Conservation (phyloP, 768 basidiomycete species). For the Tylopilus plumbeoviolaceoides region DNA sequence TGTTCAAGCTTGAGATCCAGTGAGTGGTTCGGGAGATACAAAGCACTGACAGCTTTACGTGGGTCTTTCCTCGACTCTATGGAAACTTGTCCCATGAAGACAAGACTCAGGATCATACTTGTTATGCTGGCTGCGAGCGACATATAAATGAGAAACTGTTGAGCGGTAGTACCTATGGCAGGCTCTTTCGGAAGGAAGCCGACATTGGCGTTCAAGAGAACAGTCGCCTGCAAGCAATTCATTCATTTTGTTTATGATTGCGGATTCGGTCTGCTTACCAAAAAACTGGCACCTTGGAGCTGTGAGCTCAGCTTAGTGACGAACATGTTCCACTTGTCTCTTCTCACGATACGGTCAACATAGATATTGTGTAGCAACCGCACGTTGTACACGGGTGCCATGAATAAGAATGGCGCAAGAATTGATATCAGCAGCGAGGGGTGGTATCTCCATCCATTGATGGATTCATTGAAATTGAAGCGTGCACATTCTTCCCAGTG, state of each 20-base stretch:
- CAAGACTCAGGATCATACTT: conserved; percentile 39
- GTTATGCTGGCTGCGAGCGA: conserved; percentile 35
- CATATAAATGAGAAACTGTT: conserved; percentile 41
- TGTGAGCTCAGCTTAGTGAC: conserved; percentile 43
- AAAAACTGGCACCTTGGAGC: conserved; percentile 50
- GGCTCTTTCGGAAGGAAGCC: conserved; percentile 53
- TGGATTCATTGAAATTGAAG: conserved; percentile 31
- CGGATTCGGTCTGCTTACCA: conserved; percentile 34
- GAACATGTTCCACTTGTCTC: conserved; percentile 41
- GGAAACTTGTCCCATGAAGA: conserved; percentile 42
- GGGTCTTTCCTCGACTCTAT: conserved; percentile 29
- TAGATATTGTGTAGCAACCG: conserved; percentile 43
- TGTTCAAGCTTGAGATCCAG: conserved; percentile 3
- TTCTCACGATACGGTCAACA: conserved; percentile 44
- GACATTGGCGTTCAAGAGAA: conserved; percentile 56
- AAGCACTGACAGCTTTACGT: conserved; percentile 33
- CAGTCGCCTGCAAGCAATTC: conserved; percentile 40
- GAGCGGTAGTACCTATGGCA: conserved; percentile 25
- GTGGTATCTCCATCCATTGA: conserved; percentile 24
- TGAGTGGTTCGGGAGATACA: background rate
- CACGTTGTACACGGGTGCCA: conserved; percentile 45
- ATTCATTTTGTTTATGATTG: background rate
- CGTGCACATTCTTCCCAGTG: conserved; percentile 43
- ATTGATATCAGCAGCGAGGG: conserved; percentile 37
- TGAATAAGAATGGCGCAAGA: conserved; percentile 45